phyloP scores from a whole-genome alignment of 2,329 filamentous ascomycete species.

The Chalaropsis ovoidea region DNA sequence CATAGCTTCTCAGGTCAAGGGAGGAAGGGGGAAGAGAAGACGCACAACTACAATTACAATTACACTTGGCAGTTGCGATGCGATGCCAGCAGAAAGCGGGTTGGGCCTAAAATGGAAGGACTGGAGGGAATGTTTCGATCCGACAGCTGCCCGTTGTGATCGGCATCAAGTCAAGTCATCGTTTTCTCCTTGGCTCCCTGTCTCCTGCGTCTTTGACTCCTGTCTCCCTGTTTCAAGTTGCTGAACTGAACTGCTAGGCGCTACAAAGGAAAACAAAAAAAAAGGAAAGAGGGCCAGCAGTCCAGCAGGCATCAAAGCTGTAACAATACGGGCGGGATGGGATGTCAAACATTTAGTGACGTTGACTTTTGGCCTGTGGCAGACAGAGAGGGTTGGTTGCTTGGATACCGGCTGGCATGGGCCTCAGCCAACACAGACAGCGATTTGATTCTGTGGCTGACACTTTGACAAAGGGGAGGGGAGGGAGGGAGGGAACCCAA shows the following conservation, averaged over 20 bases:
- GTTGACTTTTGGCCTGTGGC: not conserved
- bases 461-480: too few relatives aligned
- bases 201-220: too few relatives aligned
- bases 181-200: constrained; percentile 7
- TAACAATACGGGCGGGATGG: not conserved
- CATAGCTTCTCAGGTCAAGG: not conserved
- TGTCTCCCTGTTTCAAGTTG: constrained; percentile 2
- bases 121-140: not conserved
- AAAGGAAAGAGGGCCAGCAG: too few relatives aligned
- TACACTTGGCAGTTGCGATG: not conserved
- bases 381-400: not conserved
- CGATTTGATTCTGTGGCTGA: too few relatives aligned
- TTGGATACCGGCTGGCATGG: not conserved
- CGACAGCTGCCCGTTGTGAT: constrained; percentile 4
- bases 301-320: not conserved
- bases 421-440: too few relatives aligned
- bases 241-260: too few relatives aligned
- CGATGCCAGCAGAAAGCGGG: not conserved
- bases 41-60: too few relatives aligned
- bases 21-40: too few relatives aligned
- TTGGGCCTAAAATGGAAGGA: not conserved
- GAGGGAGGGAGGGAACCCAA: too few relatives aligned
- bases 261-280: too few relatives aligned
- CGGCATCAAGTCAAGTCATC: not conserved
- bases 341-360: not conserved